Evolutionary conservation across 495 filamentous ascomycete species (phyloP).

Genomic region (Aspergillus taichungensis): DNA sequence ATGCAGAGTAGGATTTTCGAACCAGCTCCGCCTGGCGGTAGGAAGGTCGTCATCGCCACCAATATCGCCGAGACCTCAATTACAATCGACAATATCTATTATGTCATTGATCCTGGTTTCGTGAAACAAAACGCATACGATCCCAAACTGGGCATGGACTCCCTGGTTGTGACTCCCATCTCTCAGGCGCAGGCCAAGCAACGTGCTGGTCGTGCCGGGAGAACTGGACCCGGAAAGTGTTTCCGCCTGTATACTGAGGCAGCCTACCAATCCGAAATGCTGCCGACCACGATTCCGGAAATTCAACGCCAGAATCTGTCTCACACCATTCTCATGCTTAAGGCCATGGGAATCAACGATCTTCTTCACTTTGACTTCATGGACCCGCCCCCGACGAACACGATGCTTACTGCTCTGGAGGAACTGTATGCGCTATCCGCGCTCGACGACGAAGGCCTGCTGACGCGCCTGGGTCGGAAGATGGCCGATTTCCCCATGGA

Average conservation of each 20-base stretch:
- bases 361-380: conserved; percentile 97
- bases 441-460: conserved; percentile 89
- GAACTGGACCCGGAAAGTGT: conserved; percentile 94
- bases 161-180: conserved; percentile 87
- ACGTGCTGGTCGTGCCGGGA: conserved; percentile 81
- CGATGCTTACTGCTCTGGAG: conserved; percentile 93
- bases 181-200: conserved; percentile 97
- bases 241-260: conserved; percentile 94
- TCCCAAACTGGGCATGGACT: conserved; percentile 96
- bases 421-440: conserved; percentile 89
- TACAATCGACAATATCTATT: conserved; percentile 95
- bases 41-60: conserved; percentile 96
- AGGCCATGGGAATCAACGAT: conserved; percentile 99
- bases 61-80: conserved; percentile 98
- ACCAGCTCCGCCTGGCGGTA: conserved; percentile 73
- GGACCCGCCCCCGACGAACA: conserved; percentile 95
- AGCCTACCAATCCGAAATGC: conserved; percentile 94
- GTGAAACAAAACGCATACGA: conserved; percentile 98
- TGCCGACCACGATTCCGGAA: conserved; percentile 90
- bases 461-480: conserved; percentile 87
- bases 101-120: conserved; percentile 94
- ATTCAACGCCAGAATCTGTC: conserved; percentile 96
- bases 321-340: conserved; percentile 93
- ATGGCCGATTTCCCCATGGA: conserved; percentile 99
- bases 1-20: conserved; percentile 95